Evolutionary conservation across 2,329 filamentous ascomycete genomes (phyloP), one percentile per base, ranked within the genome.

Genomic region (Uncinocarpus reesii): DNA sequence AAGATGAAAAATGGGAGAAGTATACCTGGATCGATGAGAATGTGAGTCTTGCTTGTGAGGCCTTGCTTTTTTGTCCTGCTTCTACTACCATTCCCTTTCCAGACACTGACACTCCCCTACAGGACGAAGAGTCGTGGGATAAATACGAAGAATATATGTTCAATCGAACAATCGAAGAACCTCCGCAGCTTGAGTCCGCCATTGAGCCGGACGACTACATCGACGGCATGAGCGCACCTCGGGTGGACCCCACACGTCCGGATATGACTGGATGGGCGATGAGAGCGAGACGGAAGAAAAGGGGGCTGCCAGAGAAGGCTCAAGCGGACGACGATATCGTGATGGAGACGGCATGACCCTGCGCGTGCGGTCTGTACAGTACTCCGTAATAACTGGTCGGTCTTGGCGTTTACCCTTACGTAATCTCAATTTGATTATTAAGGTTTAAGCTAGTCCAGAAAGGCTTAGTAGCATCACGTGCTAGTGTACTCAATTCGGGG

Each of bases 1-100:
- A 93, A 68, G 77, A 80, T 45, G 90, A 98, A 63, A 71, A 75
- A 49, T 98, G 92, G 92, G 77, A 79, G 55, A 78, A 75, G 52
- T 76, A 95, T 64, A 74, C 79, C 52, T 95, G 89, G 71, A 76
- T 84, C 44, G 86, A 94, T 62, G 86, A 61, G 8, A 61, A 61
- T 60, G 64, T 65, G 56, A 38, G 59, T 49, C 34, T 20, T 7
- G 21, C 10, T 15, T 10, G 11, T 28, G 26, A 28, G 5, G 26
- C 26, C 26, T 41, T 18, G 26, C 23, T 15, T n/a, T 6, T 20
- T 41, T 26, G 26, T 13, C 13, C 15, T 23, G 21, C 21, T 16
- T n/a, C 13, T n/a, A 11, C 28, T 41, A 4, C n/a, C 20, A 26
- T 52, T 58, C 13, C 54, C 35, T 11, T 21, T 26, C 7, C 18